These are phyloP conservation scores for Albizia julibrissin DNA, from an alignment of 306 rosid species.

Conservation along the genomic window DNA sequence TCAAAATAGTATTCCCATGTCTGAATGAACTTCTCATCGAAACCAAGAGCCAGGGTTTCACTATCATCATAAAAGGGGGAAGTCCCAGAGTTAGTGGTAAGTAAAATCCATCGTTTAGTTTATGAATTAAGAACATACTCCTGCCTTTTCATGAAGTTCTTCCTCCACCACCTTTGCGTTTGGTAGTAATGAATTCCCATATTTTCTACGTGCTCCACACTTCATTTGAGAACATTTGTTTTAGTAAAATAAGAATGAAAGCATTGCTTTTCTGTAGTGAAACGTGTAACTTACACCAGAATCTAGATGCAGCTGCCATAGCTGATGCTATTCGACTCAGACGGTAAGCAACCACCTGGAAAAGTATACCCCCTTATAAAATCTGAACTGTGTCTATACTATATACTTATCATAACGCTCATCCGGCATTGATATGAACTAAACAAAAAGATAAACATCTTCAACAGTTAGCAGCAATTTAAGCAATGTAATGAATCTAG, in stretches of 20 bases:
- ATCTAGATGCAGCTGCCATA: constrained; percentile 62
- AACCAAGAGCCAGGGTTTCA: constrained; percentile 66
- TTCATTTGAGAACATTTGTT: constrained; percentile 33
- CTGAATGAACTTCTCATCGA: constrained; percentile 71
- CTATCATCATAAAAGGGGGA: constrained; percentile 35
- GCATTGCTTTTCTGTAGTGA: background rate
- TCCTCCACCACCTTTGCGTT: constrained; percentile 82
- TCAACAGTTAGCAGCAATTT: constrained; percentile 33
- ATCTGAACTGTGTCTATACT: constrained; percentile 68
- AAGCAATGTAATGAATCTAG: background rate
- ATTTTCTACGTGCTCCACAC: constrained; percentile 80
- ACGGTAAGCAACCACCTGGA: constrained; percentile 81
- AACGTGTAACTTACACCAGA: constrained; percentile 49
- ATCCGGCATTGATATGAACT: constrained; percentile 80
- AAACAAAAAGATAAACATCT: constrained; percentile 14
- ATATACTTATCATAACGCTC: constrained; percentile 69
- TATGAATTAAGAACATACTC: constrained; percentile 43
- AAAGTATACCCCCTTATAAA: constrained; percentile 84
- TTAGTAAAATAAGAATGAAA: constrained; percentile 1
- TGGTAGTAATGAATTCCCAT: constrained; percentile 85
- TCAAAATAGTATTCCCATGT: constrained; percentile 95
- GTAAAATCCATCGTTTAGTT: background rate
- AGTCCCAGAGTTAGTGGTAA: background rate
- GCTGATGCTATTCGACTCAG: constrained; percentile 77
- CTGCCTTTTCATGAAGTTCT: constrained; percentile 63